A percentile compares a stretch with the other conserved stretches of the same genome.
Conservation (phyloP, 257 asterid species). For the Solanum verrucosum region DNA sequence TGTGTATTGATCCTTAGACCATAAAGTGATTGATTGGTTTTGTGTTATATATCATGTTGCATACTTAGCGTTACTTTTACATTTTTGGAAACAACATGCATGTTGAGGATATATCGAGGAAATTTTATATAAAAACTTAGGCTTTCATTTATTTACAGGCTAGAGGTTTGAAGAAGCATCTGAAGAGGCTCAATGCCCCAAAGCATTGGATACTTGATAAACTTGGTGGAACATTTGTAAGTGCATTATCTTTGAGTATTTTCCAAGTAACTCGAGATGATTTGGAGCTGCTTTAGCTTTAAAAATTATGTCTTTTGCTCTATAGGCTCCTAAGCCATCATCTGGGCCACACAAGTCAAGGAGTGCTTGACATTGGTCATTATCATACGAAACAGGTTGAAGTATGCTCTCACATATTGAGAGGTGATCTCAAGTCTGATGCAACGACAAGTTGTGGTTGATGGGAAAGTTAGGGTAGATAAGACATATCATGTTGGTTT, state of each 20-base stretch:
- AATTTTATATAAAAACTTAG: background rate
- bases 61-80: background rate
- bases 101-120: background rate
- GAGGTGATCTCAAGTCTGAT: constrained; percentile 4
- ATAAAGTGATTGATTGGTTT: background rate
- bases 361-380: constrained; percentile 1
- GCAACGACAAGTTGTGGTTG: constrained; percentile 9
- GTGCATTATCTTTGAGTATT: background rate
- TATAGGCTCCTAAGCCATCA: constrained; percentile 11
- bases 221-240: constrained; percentile 8
- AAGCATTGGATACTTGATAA: constrained; percentile 5
- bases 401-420: constrained; percentile 5
- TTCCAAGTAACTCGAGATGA: too few species aligned
- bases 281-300: background rate
- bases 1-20: background rate
- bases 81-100: background rate
- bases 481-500: constrained; percentile 7
- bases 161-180: constrained; percentile 7
- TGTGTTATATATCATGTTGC: background rate
- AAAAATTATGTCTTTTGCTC: background rate
- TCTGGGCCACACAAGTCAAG: constrained; percentile 11
- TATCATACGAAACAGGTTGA: constrained; percentile 7
- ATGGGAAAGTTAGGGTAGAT: background rate
- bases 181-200: constrained; percentile 8
- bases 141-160: background rate